Evolutionary conservation across 148 eudicot genomes (phyloP).

Genomic region (Mesembryanthemum crystallinum): DNA sequence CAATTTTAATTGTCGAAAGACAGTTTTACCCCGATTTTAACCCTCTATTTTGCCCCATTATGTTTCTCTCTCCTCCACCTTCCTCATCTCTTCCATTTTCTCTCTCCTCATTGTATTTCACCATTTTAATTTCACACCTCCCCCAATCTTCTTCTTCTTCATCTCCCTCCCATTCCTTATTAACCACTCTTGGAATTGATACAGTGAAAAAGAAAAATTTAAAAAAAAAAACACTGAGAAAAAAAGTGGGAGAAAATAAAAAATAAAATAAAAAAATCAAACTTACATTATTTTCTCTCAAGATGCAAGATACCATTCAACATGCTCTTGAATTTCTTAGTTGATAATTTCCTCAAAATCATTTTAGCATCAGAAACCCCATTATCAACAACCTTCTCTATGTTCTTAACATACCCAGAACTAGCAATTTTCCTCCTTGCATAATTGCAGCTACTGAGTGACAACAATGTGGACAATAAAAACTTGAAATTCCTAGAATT

Average conservation of each 20-base stretch:
- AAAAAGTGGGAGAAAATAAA: constrained; percentile 16
- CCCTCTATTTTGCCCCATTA: too few relatives aligned
- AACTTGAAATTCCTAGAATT: constrained; percentile 53
- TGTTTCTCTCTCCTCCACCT: too few relatives aligned
- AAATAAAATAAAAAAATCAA: constrained; percentile 13
- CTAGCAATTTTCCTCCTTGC: constrained; percentile 60
- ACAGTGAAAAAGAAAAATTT: too few relatives aligned
- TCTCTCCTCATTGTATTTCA: too few relatives aligned
- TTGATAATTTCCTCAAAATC: constrained; percentile 63
- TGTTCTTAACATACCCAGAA: constrained; percentile 63
- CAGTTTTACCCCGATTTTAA: too few relatives aligned
- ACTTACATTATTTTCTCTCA: constrained; percentile 28
- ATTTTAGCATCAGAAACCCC: constrained; percentile 79
- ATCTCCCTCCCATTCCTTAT: too few relatives aligned
- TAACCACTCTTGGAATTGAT: too few relatives aligned
- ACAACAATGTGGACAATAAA: constrained; percentile 58
- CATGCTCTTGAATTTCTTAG: constrained; percentile 53
- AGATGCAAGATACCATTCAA: constrained; percentile 62
- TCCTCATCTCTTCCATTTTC: too few relatives aligned
- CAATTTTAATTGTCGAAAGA: too few relatives aligned
- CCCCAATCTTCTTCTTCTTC: too few relatives aligned
- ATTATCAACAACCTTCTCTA: constrained; percentile 66
- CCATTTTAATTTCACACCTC: too few relatives aligned
- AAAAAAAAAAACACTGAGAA: too few relatives aligned
- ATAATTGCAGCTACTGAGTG: constrained; percentile 49